Base-by-base conservation (phyloP, 2,329 filamentous ascomycete species). In the Trichoderma koningii region DNA sequence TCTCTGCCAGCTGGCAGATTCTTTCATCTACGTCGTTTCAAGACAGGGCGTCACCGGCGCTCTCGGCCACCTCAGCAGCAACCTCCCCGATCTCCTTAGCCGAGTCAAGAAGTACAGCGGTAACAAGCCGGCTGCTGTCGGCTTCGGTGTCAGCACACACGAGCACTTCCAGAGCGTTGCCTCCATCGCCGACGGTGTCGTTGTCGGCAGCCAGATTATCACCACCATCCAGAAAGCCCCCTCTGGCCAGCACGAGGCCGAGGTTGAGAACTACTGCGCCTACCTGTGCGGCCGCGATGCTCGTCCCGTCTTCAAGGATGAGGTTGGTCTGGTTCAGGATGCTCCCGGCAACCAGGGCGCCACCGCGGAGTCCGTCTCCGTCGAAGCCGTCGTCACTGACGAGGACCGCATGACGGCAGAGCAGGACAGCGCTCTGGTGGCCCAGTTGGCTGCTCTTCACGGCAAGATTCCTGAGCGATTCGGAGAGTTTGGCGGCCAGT, bases 21-120 rank as follows among this genome's bases (percentile, higher is more conserved):
- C 93, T 3, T 99, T 98, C 82, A 96, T 99, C 79, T 99, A 99
- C 76, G 93, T 99, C 67, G 95, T 99, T 64, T 98, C 94, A 28
- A 86, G 94, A 71, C 96, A 97, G 90, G 95, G 95, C 71, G 94
- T 98, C 64, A 99, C 95, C 10, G 95, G 95, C 71, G 95, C 93
- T 15, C 89, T 88, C 0, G 93, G 93, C 41, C 88, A 87, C 28
- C 80, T 99, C 73, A 97, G 92, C 77, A 83, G 88, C 51, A 89
- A 90, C 66, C 85, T 99, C 41, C 92, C 93, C 15, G 88, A 90
- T 59, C 85, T 99, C 44, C 82, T 99, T 65, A 85, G 86, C 65
- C 88, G 92, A 45, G 95, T 99, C 28, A 95, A 97, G 81, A 89
- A 89, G 76, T 97, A 94, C 79, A 97, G 93, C 52, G 92, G 92